Evolutionary conservation across 148 eudicot genomes (phyloP).

Genomic region (Pouteria glomerata): DNA sequence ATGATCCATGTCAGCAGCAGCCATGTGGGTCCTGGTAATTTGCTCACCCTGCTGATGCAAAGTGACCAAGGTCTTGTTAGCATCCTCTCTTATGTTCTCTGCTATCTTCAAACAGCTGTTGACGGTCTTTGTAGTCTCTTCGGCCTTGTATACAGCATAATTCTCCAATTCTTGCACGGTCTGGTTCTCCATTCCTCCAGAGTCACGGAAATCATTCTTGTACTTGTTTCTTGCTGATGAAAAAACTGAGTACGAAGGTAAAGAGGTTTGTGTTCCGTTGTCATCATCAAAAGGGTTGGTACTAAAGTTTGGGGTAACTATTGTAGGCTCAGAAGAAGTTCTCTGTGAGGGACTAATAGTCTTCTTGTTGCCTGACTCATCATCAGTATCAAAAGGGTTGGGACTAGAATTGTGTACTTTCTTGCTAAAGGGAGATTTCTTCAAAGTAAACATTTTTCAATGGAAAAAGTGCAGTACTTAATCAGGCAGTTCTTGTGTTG

Average conservation of each 20-base stretch:
- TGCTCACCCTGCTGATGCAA: slow-evolving; percentile 98
- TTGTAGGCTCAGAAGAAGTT: slow-evolving; percentile 45
- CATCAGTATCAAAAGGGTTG: slow-evolving; percentile 84
- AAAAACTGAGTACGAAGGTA: slow-evolving; percentile 30
- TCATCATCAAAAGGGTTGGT: slow-evolving; percentile 61
- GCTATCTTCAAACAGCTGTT: slow-evolving; percentile 75
- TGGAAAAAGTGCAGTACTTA: slow-evolving; percentile 6
- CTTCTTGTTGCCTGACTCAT: slow-evolving; percentile 42
- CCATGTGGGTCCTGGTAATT: slow-evolving; percentile 64
- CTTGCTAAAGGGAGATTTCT: slow-evolving; percentile 64
- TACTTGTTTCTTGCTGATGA: slow-evolving; percentile 59
- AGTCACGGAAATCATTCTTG: slow-evolving; percentile 73
- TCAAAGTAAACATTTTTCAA: slow-evolving; percentile 44
- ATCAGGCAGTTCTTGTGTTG: neutral
- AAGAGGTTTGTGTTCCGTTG: slow-evolving; percentile 25
- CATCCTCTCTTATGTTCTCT: slow-evolving; percentile 82
- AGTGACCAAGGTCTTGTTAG: slow-evolving; percentile 61
- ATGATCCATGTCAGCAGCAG: slow-evolving; percentile 73
- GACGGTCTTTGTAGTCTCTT: slow-evolving; percentile 84
- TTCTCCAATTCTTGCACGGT: slow-evolving; percentile 68
- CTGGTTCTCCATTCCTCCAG: slow-evolving; percentile 76
- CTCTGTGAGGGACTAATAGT: slow-evolving; percentile 31
- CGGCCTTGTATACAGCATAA: slow-evolving; percentile 75
- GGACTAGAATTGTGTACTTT: slow-evolving; percentile 34
- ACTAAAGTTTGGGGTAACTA: slow-evolving; percentile 20